These are phyloP conservation scores for Plectosphaerella cucumerina DNA, from an alignment of 2,329 filamentous ascomycete species.

Conservation along the genomic window DNA sequence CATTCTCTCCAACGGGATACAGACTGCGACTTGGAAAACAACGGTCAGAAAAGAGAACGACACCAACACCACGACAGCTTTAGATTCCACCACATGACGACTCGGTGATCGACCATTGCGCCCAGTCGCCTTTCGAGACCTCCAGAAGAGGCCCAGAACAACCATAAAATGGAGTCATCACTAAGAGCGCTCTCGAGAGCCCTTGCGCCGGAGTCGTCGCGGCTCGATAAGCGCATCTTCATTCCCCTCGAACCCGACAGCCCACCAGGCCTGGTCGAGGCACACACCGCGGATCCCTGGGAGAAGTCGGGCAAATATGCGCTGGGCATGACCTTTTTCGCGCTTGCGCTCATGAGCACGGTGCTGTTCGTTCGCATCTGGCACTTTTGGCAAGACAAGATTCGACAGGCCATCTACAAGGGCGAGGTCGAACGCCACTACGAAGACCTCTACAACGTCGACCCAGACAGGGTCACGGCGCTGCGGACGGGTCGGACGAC, in stretches of 20 bases:
- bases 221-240: conserved; percentile 50
- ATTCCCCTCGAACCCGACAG: conserved; percentile 58
- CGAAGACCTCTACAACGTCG: conserved; percentile 46
- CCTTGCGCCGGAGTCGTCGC: conserved; percentile 27
- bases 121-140: conserved; percentile 17
- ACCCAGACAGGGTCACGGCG: conserved; percentile 41
- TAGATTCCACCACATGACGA: not conserved
- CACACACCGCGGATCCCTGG: conserved; percentile 72
- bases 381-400: conserved; percentile 91
- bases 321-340: conserved; percentile 84
- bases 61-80: not conserved
- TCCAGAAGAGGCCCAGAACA: conserved; percentile 12
- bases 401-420: conserved; percentile 84
- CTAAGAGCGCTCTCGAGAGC: conserved; percentile 26
- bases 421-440: conserved; percentile 69
- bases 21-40: not conserved
- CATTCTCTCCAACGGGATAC: not conserved
- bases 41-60: not conserved
- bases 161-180: conserved; percentile 34
- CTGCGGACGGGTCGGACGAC: conserved; percentile 48
- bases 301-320: conserved; percentile 78
- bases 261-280: conserved; percentile 58
- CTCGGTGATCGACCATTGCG: conserved; percentile 15
- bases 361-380: conserved; percentile 72
- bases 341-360: conserved; percentile 63